Conservation (phyloP, 768 basidiomycete species). For the Lentinula aciculospora region DNA sequence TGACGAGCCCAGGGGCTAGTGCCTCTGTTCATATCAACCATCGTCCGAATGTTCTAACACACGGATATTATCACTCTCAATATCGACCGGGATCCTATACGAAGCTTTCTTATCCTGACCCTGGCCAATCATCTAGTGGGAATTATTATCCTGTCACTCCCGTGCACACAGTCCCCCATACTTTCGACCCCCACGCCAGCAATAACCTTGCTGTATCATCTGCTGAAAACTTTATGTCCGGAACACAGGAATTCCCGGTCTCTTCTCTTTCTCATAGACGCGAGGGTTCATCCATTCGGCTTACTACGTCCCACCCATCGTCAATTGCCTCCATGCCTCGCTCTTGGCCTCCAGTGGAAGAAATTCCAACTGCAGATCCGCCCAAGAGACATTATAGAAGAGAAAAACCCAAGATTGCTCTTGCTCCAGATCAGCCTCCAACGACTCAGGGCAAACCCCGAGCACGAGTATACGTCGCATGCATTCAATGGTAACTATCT, state of each 20-base stretch:
- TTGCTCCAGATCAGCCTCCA: slow-evolving; percentile 72
- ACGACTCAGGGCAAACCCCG: slow-evolving; percentile 79
- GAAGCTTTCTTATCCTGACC: background rate
- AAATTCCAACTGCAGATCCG: background rate
- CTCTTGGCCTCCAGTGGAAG: background rate
- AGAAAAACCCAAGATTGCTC: slow-evolving; percentile 55
- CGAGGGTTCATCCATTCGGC: background rate
- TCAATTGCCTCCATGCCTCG: background rate
- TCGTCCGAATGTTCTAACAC: background rate
- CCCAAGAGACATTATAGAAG: slow-evolving; percentile 36
- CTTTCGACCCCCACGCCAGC: background rate
- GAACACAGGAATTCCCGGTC: background rate
- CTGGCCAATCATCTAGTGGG: background rate
- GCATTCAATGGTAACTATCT: slow-evolving; percentile 60
- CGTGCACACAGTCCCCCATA: background rate
- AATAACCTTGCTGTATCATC: background rate
- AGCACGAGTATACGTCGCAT: slow-evolving; percentile 73
- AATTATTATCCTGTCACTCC: background rate
- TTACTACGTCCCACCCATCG: background rate
- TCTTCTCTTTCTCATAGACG: background rate
- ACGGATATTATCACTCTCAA: background rate
- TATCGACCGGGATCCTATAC: background rate
- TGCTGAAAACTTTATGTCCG: background rate
- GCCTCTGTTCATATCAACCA: background rate
- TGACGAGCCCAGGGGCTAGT: background rate